Base-by-base conservation (phyloP, 306 rosid species). In the Begonia peltatifolia region DNA sequence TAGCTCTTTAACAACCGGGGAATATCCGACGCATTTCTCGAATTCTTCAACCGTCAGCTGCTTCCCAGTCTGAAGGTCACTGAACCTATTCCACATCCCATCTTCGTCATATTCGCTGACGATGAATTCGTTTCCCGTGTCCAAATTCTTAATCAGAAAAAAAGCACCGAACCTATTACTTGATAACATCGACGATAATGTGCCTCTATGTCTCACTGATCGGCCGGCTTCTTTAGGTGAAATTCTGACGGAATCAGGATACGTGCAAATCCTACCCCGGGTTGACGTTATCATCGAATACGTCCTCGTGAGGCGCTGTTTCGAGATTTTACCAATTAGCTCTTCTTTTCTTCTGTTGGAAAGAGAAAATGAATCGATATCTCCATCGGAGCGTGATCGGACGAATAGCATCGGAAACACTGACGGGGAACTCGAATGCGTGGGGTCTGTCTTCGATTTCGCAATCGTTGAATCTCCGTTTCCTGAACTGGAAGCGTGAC, bases 1-100 rank as follows among this genome's bases (percentile, higher is more conserved):
- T 1, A 75, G 43, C 50, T 79, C 94, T 38, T 71, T 90, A 12
- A 86, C 95, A 2, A 83, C 66, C 0, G 68, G 68, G 0, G 94
- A 86, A 44, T 83, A 76, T 0, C 94, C 94, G 0, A 86, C 84
- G 0, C 77, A 69, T 12, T 59, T 70, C 61, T 90, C 95, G 13
- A 86, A 90, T 57, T 90, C 95, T 18, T 90, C 99, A 76, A 86
- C 71, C 0, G 94, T 78, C 14, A 90, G 56, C n/a, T 83, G 82
- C 61, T 81, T 86, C 43, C 99, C 94, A 0, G 88, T 90, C 6
- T 90, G 82, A 38, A 90, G 54, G 62, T 90, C 99, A 12, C 86
- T 80, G 1, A 90, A 41, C 54, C 68, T 67, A 17, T 90, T 90
- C 95, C 94, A 90, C 72, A 56, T 58, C 46, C 99, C 99, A 3